A percentile compares a stretch with the other conserved stretches of the same genome.
Evolutionary conservation across 169 alveolate genomes (phyloP).

Genomic region (Babesia sp.): DNA sequence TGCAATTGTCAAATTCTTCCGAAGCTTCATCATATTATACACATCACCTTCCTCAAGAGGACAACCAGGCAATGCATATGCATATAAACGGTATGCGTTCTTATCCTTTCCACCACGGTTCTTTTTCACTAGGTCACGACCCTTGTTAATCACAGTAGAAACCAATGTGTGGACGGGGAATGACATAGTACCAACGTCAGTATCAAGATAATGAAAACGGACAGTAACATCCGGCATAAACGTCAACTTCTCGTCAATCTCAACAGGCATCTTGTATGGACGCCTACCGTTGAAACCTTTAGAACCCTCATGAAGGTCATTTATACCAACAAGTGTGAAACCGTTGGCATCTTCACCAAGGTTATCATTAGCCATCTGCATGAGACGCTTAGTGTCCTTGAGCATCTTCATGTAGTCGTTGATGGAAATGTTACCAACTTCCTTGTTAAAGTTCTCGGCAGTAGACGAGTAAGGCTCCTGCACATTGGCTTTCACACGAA

Average conservation of each 20-base stretch:
- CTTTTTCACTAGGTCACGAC: slow-evolving; percentile 31
- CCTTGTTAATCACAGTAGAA: slow-evolving; percentile 9
- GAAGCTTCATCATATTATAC: slow-evolving; percentile 22
- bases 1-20: slow-evolving; percentile 10
- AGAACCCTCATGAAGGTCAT: slow-evolving; percentile 41
- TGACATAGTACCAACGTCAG: neutral
- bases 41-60: slow-evolving; percentile 45
- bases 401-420: slow-evolving; percentile 39
- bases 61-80: slow-evolving; percentile 63
- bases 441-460: slow-evolving; percentile 44
- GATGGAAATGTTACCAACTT: slow-evolving; percentile 40
- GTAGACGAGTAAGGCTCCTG: slow-evolving; percentile 57
- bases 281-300: slow-evolving; percentile 19
- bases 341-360: slow-evolving; percentile 44
- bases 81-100: slow-evolving; percentile 38
- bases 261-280: slow-evolving; percentile 42
- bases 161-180: slow-evolving; percentile 38
- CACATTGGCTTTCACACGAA: slow-evolving; percentile 34
- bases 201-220: slow-evolving; percentile 41
- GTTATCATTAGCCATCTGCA: slow-evolving; percentile 19
- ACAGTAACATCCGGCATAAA: slow-evolving; percentile 59
- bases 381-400: slow-evolving; percentile 11
- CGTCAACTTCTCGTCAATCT: slow-evolving; percentile 38
- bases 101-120: slow-evolving; percentile 16
- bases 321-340: slow-evolving; percentile 56